Evolutionary conservation across 1,284 basidiomycete species (phyloP), one percentile per base, ranked within the genome.

Genomic region (Meira nashicola): DNA sequence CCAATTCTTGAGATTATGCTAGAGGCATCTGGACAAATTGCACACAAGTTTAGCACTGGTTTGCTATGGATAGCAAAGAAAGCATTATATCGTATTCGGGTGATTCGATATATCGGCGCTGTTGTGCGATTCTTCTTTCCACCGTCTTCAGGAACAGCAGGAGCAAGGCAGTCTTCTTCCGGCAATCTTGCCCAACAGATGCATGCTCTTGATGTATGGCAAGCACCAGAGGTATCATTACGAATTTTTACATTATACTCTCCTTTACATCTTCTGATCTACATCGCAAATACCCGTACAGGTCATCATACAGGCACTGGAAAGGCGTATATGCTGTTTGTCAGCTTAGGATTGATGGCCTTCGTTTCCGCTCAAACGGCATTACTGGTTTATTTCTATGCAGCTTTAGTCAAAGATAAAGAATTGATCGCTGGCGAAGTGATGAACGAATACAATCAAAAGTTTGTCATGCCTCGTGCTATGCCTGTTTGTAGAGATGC

Each of bases 391-490:
- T 47, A 58, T 17, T 60, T 62, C 50, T 71, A 68, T 54, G 59
- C 59, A 57, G 65, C 60, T 39, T 55, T 71, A 12, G 59, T 71
- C 33, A 68, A 67, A 57, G 68, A 71, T 50, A 64, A 63, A 11
- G 54, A 60, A 1, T 55, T 67, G 3, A 57, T 71, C 1, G 64
- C 68, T 19, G 68, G 66, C 0, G 68, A 67, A 3, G 66, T 71
- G 48, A 60, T 71, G 37, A 61, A 63, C 14, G 68, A 71, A 56
- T 71, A 71, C 51, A 65, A 71, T 23, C 62, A 71, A 37, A 71
- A 59, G 54, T 71, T 68, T 48, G 68, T 71, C 25, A 62, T 67
- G 37, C 68, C 68, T 3, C 49, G 60, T 1, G 68, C 68, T 1
- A 68, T 63, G 12, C 68, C 68, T 1, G 57, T 61, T 2, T 63